Conservation (phyloP, 1,139 yeast species). For the Lodderomyces beijingensis region DNA sequence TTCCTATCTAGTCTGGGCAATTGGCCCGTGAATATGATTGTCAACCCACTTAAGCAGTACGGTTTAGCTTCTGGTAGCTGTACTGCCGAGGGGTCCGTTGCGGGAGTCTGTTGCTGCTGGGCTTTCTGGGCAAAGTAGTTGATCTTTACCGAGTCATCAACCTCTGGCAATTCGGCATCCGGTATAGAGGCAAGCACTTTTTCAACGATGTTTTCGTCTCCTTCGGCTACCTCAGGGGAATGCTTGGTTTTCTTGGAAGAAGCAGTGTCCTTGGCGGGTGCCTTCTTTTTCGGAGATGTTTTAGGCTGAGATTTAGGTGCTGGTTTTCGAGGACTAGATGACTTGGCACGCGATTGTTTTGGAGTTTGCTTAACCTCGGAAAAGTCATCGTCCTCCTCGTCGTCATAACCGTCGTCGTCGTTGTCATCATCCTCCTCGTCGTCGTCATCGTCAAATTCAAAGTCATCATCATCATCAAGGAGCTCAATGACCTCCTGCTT, state of each 20-base stretch:
- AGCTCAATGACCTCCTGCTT: constrained; percentile 17
- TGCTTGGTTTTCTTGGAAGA: constrained; percentile 2
- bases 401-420: constrained; percentile 11
- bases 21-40: constrained; percentile 91
- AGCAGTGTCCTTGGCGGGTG: constrained; percentile 2
- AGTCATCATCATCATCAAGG: constrained; percentile 14
- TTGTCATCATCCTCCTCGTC: constrained; percentile 10
- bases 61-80: constrained; percentile 74
- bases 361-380: constrained; percentile 4
- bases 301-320: constrained; percentile 4
- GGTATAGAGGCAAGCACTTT: constrained; percentile 36
- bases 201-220: constrained; percentile 4
- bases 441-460: constrained; percentile 12
- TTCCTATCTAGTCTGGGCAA: constrained; percentile 76
- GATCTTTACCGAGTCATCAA: constrained; percentile 47
- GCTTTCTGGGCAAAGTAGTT: constrained; percentile 40
- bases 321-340: constrained; percentile 8
- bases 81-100: constrained; percentile 32
- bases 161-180: constrained; percentile 64
- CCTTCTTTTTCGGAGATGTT: constrained; percentile 3
- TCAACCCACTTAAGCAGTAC: constrained; percentile 79
- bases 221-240: too few species aligned
- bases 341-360: too few species aligned
- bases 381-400: constrained; percentile 10
- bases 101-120: constrained; percentile 2